A percentile compares a stretch with the other conserved stretches of the same genome.
phyloP scores from a whole-genome alignment of 371 early-diverging fungal genomes.

The Actinomortierella wolfii region DNA sequence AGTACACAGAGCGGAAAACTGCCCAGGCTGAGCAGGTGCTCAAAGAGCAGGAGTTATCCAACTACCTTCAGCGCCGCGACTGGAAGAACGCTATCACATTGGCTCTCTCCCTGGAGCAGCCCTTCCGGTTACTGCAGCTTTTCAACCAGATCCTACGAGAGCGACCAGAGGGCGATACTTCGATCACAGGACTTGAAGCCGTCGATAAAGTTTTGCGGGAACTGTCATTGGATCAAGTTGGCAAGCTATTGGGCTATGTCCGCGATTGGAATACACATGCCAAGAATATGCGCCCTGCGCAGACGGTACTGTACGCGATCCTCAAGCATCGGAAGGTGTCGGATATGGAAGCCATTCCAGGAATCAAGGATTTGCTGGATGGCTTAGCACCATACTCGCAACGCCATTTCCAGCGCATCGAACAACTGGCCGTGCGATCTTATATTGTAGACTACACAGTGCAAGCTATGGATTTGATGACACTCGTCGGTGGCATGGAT shows the following conservation, averaged over 20 bases:
- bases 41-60: constrained; percentile 91
- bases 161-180: constrained; percentile 52
- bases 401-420: constrained; percentile 86
- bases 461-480: constrained; percentile 66
- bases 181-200: constrained; percentile 62
- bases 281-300: constrained; percentile 79
- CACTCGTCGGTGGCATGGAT: constrained; percentile 37
- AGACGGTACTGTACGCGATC: constrained; percentile 80
- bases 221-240: constrained; percentile 65
- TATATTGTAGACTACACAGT: constrained; percentile 89
- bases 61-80: constrained; percentile 84
- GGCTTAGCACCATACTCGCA: constrained; percentile 91
- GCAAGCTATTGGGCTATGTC: constrained; percentile 79
- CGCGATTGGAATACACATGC: constrained; percentile 96
- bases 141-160: constrained; percentile 70
- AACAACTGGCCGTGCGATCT: constrained; percentile 83
- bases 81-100: constrained; percentile 90
- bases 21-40: constrained; percentile 72
- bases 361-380: constrained; percentile 81
- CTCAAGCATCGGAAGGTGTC: constrained; percentile 67
- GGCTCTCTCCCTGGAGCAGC: constrained; percentile 91
- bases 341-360: constrained; percentile 70
- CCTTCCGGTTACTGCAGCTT: constrained; percentile 77
- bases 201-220: constrained; percentile 71
- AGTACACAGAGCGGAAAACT: constrained; percentile 70